Percentiles rank a stretch among this genome's conserved stretches.
Evolutionary conservation across 495 filamentous ascomycete species (phyloP).

Genomic region (Staphylotrichum tortipilum): DNA sequence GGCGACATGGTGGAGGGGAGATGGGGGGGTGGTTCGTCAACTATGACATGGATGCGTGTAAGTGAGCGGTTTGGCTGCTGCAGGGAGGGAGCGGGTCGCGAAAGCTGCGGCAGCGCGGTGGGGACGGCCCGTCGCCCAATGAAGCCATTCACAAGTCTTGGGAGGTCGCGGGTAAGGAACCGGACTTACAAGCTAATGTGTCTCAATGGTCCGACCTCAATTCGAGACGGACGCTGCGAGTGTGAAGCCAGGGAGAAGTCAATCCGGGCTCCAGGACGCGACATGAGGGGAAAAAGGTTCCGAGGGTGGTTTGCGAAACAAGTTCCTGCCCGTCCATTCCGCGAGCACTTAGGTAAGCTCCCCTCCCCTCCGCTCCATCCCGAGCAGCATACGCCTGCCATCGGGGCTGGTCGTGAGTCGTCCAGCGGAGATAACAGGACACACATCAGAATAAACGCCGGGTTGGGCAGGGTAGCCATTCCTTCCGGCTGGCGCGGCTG

Average conservation of each 20-base stretch:
- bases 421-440: background rate
- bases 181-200: background rate
- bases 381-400: no score
- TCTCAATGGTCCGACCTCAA: no score
- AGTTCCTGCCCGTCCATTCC: background rate
- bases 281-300: constrained; percentile 1
- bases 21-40: no score
- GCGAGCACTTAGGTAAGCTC: constrained; percentile 1
- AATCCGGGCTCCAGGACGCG: background rate
- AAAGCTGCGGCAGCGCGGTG: background rate
- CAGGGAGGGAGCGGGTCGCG: background rate
- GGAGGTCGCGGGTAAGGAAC: no score
- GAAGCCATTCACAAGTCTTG: no score
- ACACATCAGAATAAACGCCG: no score
- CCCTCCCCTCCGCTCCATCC: no score
- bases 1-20: constrained; percentile 29
- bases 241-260: background rate
- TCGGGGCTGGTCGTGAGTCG: no score
- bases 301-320: background rate
- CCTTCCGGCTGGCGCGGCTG: no score
- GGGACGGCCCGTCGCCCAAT: no score
- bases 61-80: background rate
- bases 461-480: no score
- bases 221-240: no score
- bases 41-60: background rate